Evolutionary conservation across 768 basidiomycete species (phyloP).

Genomic region (Kwoniella sp.): DNA sequence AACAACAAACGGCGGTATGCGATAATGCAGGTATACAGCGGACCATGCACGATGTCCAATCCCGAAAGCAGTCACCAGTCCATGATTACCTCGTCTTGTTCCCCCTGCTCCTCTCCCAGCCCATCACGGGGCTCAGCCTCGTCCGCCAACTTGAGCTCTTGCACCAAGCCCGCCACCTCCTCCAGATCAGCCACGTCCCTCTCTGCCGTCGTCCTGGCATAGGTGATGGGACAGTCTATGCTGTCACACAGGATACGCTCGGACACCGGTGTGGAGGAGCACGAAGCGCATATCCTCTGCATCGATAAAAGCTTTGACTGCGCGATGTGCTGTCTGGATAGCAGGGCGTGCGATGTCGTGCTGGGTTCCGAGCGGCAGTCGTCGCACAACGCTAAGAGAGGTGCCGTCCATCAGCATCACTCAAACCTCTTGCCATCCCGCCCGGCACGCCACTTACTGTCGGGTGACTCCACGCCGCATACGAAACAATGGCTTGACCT

Average conservation of each 20-base stretch:
- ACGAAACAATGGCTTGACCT: slow-evolving; percentile 64
- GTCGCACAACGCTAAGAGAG: slow-evolving; percentile 57
- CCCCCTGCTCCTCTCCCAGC: not conserved
- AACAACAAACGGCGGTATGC: too few species aligned
- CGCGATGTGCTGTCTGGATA: slow-evolving; percentile 57
- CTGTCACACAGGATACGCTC: slow-evolving; percentile 74
- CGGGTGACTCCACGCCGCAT: slow-evolving; percentile 59
- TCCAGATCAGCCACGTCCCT: slow-evolving; percentile 47
- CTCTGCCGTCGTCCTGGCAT: slow-evolving; percentile 59
- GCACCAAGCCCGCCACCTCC: slow-evolving; percentile 22
- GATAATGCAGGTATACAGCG: too few species aligned
- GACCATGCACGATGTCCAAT: too few species aligned
- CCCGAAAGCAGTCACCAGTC: too few species aligned
- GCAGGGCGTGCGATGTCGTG: slow-evolving; percentile 59
- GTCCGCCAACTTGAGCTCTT: slow-evolving; percentile 1
- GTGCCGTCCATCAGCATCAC: not conserved
- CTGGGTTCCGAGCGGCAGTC: slow-evolving; percentile 58
- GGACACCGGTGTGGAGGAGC: slow-evolving; percentile 57
- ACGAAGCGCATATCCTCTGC: slow-evolving; percentile 69
- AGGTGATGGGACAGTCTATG: slow-evolving; percentile 80
- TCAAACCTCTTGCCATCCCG: not conserved
- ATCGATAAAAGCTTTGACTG: slow-evolving; percentile 59
- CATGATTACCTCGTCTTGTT: too few species aligned
- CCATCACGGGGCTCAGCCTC: not conserved
- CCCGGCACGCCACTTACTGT: slow-evolving; percentile 52